Evolutionary conservation across 1,284 basidiomycete species (phyloP).

Genomic region (Sutorius eximius): DNA sequence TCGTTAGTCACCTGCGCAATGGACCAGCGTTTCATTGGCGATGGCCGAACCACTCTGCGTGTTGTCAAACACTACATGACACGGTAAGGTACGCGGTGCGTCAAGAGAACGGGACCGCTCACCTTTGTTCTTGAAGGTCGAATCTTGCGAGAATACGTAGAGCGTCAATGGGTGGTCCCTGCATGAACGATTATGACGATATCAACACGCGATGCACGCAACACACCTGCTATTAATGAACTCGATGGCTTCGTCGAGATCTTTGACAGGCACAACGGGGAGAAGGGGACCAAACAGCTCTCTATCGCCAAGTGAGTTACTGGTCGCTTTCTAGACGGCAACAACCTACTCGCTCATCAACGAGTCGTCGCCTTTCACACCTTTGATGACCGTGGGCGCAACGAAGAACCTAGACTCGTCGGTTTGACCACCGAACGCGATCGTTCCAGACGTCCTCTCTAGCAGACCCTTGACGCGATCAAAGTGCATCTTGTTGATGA

Average conservation of each 20-base stretch:
- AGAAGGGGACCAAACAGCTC: conserved; percentile 80
- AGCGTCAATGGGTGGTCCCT: conserved; percentile 77
- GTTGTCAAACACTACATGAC: conserved; percentile 54
- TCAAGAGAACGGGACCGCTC: background rate
- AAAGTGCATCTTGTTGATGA: conserved; percentile 57
- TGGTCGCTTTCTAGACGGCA: background rate
- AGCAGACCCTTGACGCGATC: conserved; percentile 64
- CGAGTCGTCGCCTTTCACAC: conserved; percentile 64
- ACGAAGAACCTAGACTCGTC: conserved; percentile 62
- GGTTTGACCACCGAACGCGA: conserved; percentile 70
- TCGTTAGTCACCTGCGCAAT: conserved; percentile 47
- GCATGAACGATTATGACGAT: background rate
- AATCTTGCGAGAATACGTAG: conserved; percentile 72
- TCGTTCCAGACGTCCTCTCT: conserved; percentile 65
- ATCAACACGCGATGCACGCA: background rate
- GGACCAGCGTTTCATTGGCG: conserved; percentile 68
- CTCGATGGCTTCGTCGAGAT: conserved; percentile 70
- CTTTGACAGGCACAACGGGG: conserved; percentile 74
- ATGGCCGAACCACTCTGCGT: conserved; percentile 67
- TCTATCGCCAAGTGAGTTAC: conserved; percentile 30
- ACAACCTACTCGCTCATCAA: conserved; percentile 70
- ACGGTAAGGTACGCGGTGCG: conserved; percentile 4
- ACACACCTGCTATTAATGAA: conserved; percentile 63
- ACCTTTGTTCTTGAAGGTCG: conserved; percentile 63
- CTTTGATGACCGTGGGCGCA: conserved; percentile 66